Conservation (phyloP, 495 filamentous ascomycete species). For the Oleoguttula mirabilis region DNA sequence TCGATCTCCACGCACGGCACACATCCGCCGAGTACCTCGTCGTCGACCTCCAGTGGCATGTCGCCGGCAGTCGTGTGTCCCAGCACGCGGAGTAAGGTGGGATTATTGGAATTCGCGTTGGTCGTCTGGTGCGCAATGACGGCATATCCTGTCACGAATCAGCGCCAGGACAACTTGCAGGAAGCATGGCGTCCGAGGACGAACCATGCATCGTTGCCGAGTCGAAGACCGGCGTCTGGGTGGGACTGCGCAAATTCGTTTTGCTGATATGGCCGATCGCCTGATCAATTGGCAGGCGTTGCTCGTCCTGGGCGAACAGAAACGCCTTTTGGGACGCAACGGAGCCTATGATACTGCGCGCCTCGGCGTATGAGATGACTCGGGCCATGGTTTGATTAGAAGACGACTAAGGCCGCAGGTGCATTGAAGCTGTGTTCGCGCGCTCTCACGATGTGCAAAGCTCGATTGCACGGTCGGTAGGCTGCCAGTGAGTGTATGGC, state of each 20-base stretch:
- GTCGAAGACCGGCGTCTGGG: slow-evolving; percentile 7
- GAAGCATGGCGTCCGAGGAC: too few species aligned
- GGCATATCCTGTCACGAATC: too few species aligned
- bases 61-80: slow-evolving; percentile 6
- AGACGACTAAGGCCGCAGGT: too few species aligned
- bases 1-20: slow-evolving; percentile 6
- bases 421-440: too few species aligned
- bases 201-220: slow-evolving; percentile 1
- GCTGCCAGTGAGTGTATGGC: too few species aligned
- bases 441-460: too few species aligned
- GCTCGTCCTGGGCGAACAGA: background rate
- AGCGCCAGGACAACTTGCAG: too few species aligned
- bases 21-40: background rate
- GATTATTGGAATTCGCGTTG: background rate
- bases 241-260: slow-evolving; percentile 3
- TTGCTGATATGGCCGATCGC: slow-evolving; percentile 3
- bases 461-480: too few species aligned
- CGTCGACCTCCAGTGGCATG: slow-evolving; percentile 1
- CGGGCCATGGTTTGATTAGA: too few species aligned
- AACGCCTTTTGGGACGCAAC: background rate
- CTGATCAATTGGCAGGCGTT: background rate
- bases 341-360: slow-evolving; percentile 5
- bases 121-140: slow-evolving; percentile 1
- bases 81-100: background rate
- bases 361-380: too few species aligned